Percentiles rank a stretch among this genome's conserved stretches.
These are phyloP conservation scores for Talaromyces thailandensis DNA, from an alignment of 495 filamentous ascomycete genomes.

Conservation along the genomic window DNA sequence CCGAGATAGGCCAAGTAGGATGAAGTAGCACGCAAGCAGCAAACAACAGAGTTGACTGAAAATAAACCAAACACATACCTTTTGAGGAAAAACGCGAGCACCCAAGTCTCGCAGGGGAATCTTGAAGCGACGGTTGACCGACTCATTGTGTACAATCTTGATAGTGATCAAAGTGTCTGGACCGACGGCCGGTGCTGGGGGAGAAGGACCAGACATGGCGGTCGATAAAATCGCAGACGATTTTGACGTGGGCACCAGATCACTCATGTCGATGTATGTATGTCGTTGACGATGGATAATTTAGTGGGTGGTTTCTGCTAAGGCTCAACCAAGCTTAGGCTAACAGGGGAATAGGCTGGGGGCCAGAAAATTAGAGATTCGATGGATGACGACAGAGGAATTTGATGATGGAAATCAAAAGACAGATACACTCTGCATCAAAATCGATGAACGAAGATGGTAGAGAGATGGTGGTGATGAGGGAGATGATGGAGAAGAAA, in stretches of 20 bases:
- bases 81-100: constrained; percentile 63
- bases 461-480: background rate
- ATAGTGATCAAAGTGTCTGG: constrained; percentile 74
- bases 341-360: constrained; percentile 38
- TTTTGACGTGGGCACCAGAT: background rate
- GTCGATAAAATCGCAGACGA: background rate
- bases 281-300: background rate
- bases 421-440: background rate
- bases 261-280: background rate
- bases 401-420: background rate
- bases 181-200: constrained; percentile 32
- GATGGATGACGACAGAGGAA: background rate
- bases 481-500: background rate
- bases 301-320: constrained; percentile 12
- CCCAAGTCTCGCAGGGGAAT: constrained; percentile 80
- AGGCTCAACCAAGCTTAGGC: background rate
- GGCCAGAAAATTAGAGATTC: background rate
- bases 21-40: background rate
- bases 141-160: constrained; percentile 68
- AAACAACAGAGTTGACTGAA: background rate
- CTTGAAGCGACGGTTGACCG: constrained; percentile 73
- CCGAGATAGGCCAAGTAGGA: background rate
- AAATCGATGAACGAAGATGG: background rate
- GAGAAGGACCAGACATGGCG: constrained; percentile 14
- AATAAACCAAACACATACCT: constrained; percentile 53